Evolutionary conservation across 305 asterid genomes (phyloP).

Genomic region (Vinca major): DNA sequence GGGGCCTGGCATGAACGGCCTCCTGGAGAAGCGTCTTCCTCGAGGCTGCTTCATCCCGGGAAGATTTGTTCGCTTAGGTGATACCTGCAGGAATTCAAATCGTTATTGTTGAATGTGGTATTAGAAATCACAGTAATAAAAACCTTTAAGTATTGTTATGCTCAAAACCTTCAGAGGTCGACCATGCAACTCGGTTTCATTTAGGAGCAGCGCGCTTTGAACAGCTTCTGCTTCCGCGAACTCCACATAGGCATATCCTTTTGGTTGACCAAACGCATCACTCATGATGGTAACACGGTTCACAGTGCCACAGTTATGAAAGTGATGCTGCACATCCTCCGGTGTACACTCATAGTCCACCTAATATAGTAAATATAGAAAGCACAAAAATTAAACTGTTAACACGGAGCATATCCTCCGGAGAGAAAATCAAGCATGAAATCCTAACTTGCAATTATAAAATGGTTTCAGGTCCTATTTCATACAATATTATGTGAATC

Average conservation of each 20-base stretch:
- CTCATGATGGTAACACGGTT: slow-evolving; percentile 43
- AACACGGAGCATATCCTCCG: neutral
- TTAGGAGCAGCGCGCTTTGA: slow-evolving; percentile 33
- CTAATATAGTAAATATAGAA: slow-evolving; percentile 15
- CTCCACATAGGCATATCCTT: slow-evolving; percentile 44
- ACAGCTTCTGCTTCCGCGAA: slow-evolving; percentile 40
- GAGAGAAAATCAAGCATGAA: neutral
- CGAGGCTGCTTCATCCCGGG: slow-evolving; percentile 50
- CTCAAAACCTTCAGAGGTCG: slow-evolving; percentile 36
- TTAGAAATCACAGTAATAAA: neutral
- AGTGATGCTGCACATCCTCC: slow-evolving; percentile 45
- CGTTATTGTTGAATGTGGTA: neutral
- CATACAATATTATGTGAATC: neutral
- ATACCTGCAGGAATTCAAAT: slow-evolving; percentile 29
- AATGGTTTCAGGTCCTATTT: neutral
- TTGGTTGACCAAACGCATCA: slow-evolving; percentile 37
- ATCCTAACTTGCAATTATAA: neutral
- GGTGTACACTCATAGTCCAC: slow-evolving; percentile 48
- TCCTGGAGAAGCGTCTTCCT: slow-evolving; percentile 52
- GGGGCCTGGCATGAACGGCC: slow-evolving; percentile 49
- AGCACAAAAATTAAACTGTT: neutral
- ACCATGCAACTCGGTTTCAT: slow-evolving; percentile 42
- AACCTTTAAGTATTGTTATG: slow-evolving; percentile 2
- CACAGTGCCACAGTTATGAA: slow-evolving; percentile 38
- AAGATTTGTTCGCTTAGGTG: slow-evolving; percentile 57